Percentiles rank a stretch among this genome's conserved stretches.
These are phyloP conservation scores for Cladosporium colombiae DNA, from an alignment of 2,329 filamentous ascomycete genomes.

Conservation along the genomic window DNA sequence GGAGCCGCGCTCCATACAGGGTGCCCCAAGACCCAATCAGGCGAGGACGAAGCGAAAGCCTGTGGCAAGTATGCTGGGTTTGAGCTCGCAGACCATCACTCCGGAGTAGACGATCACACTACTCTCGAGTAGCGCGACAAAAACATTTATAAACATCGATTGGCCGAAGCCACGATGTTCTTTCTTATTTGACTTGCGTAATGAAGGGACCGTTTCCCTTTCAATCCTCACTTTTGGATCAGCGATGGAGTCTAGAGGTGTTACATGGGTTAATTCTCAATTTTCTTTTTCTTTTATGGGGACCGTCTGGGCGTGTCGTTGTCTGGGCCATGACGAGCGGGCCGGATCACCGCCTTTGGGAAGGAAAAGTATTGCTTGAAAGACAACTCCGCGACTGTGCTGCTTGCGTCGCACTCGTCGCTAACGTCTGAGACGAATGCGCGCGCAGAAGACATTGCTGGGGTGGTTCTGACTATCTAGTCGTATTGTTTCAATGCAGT, in stretches of 20 bases:
- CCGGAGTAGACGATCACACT: not conserved
- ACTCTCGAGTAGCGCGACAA: not conserved
- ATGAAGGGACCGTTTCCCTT: not conserved
- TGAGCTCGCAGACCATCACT: slow-evolving; percentile 27
- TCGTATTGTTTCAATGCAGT: not conserved
- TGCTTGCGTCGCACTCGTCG: not conserved
- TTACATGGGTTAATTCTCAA: not conserved
- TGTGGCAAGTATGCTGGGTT: slow-evolving; percentile 44
- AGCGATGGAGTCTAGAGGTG: slow-evolving; percentile 16
- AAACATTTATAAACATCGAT: not conserved
- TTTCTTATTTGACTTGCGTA: not conserved
- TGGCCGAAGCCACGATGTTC: not conserved
- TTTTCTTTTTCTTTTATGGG: not conserved
- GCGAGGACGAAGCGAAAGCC: slow-evolving; percentile 52
- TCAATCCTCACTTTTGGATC: slow-evolving; percentile 1
- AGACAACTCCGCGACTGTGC: not conserved
- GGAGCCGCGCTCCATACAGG: slow-evolving; percentile 86
- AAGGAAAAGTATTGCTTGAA: not conserved
- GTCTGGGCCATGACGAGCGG: not conserved
- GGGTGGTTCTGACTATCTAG: not conserved
- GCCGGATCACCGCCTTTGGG: not conserved
- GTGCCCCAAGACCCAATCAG: slow-evolving; percentile 66
- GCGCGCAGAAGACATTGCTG: not conserved
- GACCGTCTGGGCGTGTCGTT: not conserved
- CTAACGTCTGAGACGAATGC: not conserved